Percentiles rank a stretch among this genome's conserved stretches.
phyloP scores from a whole-genome alignment of 345 rosid genomes.

The Salix udensis region DNA sequence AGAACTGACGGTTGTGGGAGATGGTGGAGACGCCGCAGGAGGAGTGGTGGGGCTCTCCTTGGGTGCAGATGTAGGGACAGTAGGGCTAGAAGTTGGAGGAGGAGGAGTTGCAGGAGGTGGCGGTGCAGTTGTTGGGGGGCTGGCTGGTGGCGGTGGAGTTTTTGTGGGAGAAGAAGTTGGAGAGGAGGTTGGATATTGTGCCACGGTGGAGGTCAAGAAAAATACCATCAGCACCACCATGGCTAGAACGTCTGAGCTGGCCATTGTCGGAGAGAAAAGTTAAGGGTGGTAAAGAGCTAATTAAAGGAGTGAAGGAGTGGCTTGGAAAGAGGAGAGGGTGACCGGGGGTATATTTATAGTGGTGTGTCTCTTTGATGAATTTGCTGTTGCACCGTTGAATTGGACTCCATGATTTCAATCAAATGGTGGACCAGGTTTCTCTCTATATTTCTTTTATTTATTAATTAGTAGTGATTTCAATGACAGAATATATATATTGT shows the following conservation, averaged over 20 bases:
- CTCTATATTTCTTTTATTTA: too few species aligned
- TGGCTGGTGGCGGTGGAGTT: neutral
- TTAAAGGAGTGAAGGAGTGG: neutral
- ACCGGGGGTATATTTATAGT: neutral
- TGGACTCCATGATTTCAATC: neutral
- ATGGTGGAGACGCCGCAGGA: neutral
- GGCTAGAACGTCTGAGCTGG: neutral
- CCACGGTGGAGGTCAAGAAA: conserved; percentile 7
- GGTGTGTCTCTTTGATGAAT: neutral
- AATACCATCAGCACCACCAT: conserved; percentile 7
- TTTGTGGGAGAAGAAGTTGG: conserved; percentile 4
- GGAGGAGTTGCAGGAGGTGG: conserved; percentile 2
- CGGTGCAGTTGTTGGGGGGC: neutral
- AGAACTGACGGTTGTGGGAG: neutral
- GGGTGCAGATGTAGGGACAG: conserved; percentile 10
- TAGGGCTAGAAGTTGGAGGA: neutral
- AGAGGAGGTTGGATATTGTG: conserved; percentile 20
- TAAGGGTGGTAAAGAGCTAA: neutral
- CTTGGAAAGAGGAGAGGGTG: neutral
- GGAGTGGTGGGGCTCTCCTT: neutral
- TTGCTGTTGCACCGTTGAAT: neutral
- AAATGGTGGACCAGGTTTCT: neutral
- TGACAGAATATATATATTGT: too few species aligned
- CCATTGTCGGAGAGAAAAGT: conserved; percentile 4
- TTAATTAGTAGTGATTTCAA: too few species aligned